Percentiles rank a stretch among this genome's conserved stretches.
Evolutionary conservation across 352 stramenopile genomes (phyloP).

Genomic region (Halophytophthora polymorphica): DNA sequence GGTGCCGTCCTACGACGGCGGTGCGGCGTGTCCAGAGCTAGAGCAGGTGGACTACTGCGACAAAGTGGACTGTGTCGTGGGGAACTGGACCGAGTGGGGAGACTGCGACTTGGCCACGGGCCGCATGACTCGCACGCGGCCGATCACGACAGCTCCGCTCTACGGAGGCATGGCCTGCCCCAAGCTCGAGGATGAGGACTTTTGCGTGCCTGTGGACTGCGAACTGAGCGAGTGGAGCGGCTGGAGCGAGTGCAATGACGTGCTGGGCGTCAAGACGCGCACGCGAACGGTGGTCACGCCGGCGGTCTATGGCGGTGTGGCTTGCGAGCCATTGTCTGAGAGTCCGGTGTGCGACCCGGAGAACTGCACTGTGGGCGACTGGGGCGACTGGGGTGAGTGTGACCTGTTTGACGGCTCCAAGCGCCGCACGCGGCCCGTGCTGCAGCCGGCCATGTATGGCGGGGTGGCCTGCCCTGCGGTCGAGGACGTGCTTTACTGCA

Average conservation of each 20-base stretch:
- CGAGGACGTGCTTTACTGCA: slow-evolving; percentile 27
- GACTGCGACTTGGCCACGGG: slow-evolving; percentile 35
- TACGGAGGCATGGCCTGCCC: slow-evolving; percentile 37
- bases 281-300: slow-evolving; percentile 15
- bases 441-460: slow-evolving; percentile 21
- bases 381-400: slow-evolving; percentile 28
- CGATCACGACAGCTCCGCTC: slow-evolving; percentile 17
- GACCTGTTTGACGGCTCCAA: slow-evolving; percentile 25
- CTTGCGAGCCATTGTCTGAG: background rate
- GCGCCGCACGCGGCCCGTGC: slow-evolving; percentile 25
- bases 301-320: slow-evolving; percentile 13
- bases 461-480: slow-evolving; percentile 19
- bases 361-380: slow-evolving; percentile 34
- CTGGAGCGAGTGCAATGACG: slow-evolving; percentile 40
- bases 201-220: slow-evolving; percentile 39
- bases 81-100: slow-evolving; percentile 30
- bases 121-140: slow-evolving; percentile 28
- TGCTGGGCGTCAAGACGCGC: slow-evolving; percentile 26
- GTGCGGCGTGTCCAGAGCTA: slow-evolving; percentile 33
- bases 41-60: slow-evolving; percentile 36
- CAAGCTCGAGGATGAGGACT: slow-evolving; percentile 21
- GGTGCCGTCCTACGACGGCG: slow-evolving; percentile 30
- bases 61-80: slow-evolving; percentile 43
- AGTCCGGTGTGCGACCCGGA: slow-evolving; percentile 27
- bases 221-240: slow-evolving; percentile 29